These are phyloP conservation scores for Moniliella sp. DNA, from an alignment of 1,284 basidiomycete genomes.

Conservation along the genomic window DNA sequence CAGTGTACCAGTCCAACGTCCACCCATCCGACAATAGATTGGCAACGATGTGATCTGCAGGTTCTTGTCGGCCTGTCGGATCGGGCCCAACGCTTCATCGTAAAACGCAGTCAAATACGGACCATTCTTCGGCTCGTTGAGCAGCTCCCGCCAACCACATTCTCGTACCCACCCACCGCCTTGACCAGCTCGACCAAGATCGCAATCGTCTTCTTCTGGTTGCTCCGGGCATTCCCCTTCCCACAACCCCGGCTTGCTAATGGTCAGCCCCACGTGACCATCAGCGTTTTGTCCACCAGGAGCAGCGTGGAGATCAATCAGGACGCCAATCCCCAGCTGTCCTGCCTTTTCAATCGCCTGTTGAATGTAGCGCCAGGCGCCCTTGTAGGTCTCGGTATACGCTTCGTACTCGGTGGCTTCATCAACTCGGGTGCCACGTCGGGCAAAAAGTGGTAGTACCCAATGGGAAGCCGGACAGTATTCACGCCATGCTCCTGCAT, in stretches of 20 bases:
- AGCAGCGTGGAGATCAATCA: slow-evolving; percentile 47
- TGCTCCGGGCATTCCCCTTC: slow-evolving; percentile 15
- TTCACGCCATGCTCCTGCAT: slow-evolving; percentile 53
- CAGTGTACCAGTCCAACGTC: slow-evolving; percentile 49
- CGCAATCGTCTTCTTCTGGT: slow-evolving; percentile 40
- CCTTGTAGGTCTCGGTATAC: slow-evolving; percentile 44
- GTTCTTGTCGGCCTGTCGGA: slow-evolving; percentile 40
- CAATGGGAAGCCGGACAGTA: slow-evolving; percentile 57
- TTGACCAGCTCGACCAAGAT: slow-evolving; percentile 41
- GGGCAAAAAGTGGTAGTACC: slow-evolving; percentile 44
- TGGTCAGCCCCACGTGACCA: slow-evolving; percentile 25
- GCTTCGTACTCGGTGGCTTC: slow-evolving; percentile 51
- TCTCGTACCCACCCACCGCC: slow-evolving; percentile 37
- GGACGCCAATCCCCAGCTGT: slow-evolving; percentile 48
- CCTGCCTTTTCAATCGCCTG: slow-evolving; percentile 47
- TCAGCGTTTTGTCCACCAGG: slow-evolving; percentile 43
- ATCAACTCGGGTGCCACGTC: slow-evolving; percentile 39
- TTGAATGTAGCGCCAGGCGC: slow-evolving; percentile 56
- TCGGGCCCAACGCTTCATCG: slow-evolving; percentile 11
- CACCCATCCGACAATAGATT: slow-evolving; percentile 55
- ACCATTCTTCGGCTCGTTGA: slow-evolving; percentile 56
- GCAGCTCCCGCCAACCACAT: slow-evolving; percentile 56
- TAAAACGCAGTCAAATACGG: slow-evolving; percentile 47
- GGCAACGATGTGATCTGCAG: slow-evolving; percentile 32
- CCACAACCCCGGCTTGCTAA: slow-evolving; percentile 22